A percentile compares a stretch with the other conserved stretches of the same genome.
Conservation (phyloP, 176 grass and related monocot genomes). For the Avena sativa region DNA sequence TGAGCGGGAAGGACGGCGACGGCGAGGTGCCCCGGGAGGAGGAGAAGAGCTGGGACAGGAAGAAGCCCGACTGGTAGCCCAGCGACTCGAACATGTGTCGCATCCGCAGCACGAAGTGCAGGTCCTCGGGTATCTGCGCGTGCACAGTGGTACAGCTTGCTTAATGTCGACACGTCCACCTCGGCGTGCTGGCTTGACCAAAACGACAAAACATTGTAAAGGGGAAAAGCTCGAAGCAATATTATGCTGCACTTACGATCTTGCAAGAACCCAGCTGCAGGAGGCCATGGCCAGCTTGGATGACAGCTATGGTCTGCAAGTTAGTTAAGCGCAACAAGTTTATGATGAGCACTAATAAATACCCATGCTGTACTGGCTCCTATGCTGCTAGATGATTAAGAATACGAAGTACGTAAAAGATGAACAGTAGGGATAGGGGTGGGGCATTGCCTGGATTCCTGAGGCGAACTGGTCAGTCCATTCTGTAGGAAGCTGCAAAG, state of each 20-base stretch:
- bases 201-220: conserved; percentile 47
- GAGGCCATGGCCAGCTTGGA: conserved; percentile 98
- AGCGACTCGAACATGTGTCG: conserved; percentile 98
- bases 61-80: conserved; percentile 97
- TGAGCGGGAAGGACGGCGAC: conserved; percentile 63
- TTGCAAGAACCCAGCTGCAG: conserved; percentile 96
- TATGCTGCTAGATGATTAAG: too few relatives aligned
- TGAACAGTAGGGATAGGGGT: background rate
- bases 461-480: conserved; percentile 98
- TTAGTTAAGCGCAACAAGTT: background rate
- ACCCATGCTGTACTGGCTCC: too few relatives aligned
- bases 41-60: conserved; percentile 98
- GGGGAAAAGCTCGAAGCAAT: background rate
- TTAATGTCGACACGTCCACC: conserved; percentile 39
- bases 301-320: conserved; percentile 93
- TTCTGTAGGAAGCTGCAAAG: conserved; percentile 94
- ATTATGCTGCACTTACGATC: conserved; percentile 69
- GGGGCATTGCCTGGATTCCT: conserved; percentile 78
- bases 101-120: conserved; percentile 98
- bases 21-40: conserved; percentile 69
- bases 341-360: background rate
- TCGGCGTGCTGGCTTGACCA: conserved; percentile 15
- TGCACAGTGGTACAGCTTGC: background rate
- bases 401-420: background rate
- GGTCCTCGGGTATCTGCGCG: conserved; percentile 90